Evolutionary conservation across 2,329 filamentous ascomycete genomes (phyloP), one percentile per base, ranked within the genome.

Genomic region (Knoxdaviesia capensis): DNA sequence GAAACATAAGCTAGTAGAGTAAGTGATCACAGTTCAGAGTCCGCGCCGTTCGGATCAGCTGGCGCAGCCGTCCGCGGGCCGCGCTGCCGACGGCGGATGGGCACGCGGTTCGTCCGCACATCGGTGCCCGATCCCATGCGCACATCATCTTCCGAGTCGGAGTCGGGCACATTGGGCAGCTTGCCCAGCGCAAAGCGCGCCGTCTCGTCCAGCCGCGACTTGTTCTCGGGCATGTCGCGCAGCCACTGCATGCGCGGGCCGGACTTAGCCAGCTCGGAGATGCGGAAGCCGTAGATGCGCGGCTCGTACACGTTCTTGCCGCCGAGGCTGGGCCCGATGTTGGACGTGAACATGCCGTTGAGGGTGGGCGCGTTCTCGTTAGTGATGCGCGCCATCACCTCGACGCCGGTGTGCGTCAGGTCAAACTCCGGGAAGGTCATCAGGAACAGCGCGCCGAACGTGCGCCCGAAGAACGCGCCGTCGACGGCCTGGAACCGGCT

Each of bases 371-470:
- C 68, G 30, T 65, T 62, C 3, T 57, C 57, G 60, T 54, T 48
- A 50, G 51, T 48, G 59, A 58, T 45, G 28, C 47, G 46, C n/a
- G 48, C 49, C 43, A 80, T 61, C n/a, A 69, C 62, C 40, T 79
- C 71, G 42, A 67, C 63, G 44, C 77, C 77, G 51, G 76, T 75
- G 53, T 80, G 78, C 32, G 77, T 78, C 45, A 96, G 75, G 51
- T 94, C 86, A 54, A 94, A 81, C 56, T 98, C 90, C 34, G 90
- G 88, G 59, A 96, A 98, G 35, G 88, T 98, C 67, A 98, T 88
- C 57, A 98, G 85, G 65, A 98, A 98, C 45, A 98, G 75, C 38
- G 86, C 86, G 47, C 87, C 87, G 58, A 98, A 98, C 0, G 90
- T 98, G 42, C 90, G 88, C 39, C 90, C 90, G 55, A 98, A 98